These are phyloP conservation scores for Oryza longistaminata DNA, from an alignment of 176 grass and related monocot genomes.

Conservation along the genomic window DNA sequence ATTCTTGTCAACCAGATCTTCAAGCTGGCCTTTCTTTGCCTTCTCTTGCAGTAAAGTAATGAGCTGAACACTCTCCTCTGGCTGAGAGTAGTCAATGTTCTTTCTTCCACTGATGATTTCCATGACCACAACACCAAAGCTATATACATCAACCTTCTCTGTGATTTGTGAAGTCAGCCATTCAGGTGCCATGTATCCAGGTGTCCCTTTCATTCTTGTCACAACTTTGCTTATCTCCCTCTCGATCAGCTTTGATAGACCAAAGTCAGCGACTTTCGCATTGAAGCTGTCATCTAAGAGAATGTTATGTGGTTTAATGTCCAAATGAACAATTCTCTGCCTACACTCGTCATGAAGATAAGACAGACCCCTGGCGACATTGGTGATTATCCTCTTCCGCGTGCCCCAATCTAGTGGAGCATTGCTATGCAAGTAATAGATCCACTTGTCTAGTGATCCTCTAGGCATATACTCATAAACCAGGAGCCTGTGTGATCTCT, in stretches of 20 bases:
- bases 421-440: conserved; percentile 35
- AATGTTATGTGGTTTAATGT: conserved; percentile 28
- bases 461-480: too few relatives aligned
- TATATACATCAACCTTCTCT: conserved; percentile 65
- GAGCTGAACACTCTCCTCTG: conserved; percentile 44
- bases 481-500: conserved; percentile 17
- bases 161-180: too few relatives aligned
- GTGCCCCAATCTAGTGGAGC: conserved; percentile 47
- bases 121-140: conserved; percentile 67
- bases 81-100: conserved; percentile 50
- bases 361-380: conserved; percentile 53
- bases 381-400: conserved; percentile 31
- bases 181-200: too few relatives aligned
- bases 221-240: conserved; percentile 37
- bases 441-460: conserved; percentile 68
- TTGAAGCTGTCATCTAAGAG: conserved; percentile 60
- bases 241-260: conserved; percentile 62
- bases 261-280: conserved; percentile 72
- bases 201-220: conserved; percentile 47
- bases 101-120: conserved; percentile 57
- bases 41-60: conserved; percentile 51
- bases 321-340: conserved; percentile 65
- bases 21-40: conserved; percentile 16
- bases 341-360: conserved; percentile 72
- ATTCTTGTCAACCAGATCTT: conserved; percentile 37